Evolutionary conservation across 2,329 filamentous ascomycete genomes (phyloP), one percentile per base, ranked within the genome.

Genomic region (Pseudocercospora crystallina): DNA sequence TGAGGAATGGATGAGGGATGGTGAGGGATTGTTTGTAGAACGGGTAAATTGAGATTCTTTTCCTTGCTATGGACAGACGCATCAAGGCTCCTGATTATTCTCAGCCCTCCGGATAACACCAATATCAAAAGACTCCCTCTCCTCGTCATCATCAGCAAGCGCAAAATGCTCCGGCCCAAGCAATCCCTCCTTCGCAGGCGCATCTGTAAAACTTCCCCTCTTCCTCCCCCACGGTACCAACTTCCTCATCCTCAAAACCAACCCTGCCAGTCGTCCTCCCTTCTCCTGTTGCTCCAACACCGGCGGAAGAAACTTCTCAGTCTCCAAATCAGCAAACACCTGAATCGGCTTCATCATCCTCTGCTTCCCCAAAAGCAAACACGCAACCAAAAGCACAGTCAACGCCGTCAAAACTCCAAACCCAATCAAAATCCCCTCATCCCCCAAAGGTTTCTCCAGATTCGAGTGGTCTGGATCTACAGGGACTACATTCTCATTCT

Each of bases 321-420:
- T 39, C 9, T 9, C 30, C 7, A 13, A 14, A 13, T n/a, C 26
- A n/a, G n/a, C n/a, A n/a, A n/a, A n/a, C n/a, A n/a, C 36, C 11
- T n/a, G 8, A 36, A 37, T 43, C 5, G 33, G 20, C 31, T 17
- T 14, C 43, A 30, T 9, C 8, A 50, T 8, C 10, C 30, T 35
- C 26, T 45, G 15, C 17, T 47, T 51, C 5, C 47, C 47, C 14
- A 47, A 8, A 3, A 44, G 32, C 14, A 56, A 33, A 29, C 13
- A 41, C 43, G 42, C 11, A 5, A 53, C 38, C 14, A 58, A 15
- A 35, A 56, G n/a, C 3, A 40, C 40, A 13, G 52, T 53, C 39
- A 56, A 35, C 1, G 49, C 17, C 8, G 52, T 47, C 13, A 56
- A 38, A 8, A 49, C 47, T 3, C 42, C 53, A 26, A 58, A 42